Base-by-base conservation (phyloP, 2,329 filamentous ascomycete genomes). In the Mollisia scopiformis region DNA sequence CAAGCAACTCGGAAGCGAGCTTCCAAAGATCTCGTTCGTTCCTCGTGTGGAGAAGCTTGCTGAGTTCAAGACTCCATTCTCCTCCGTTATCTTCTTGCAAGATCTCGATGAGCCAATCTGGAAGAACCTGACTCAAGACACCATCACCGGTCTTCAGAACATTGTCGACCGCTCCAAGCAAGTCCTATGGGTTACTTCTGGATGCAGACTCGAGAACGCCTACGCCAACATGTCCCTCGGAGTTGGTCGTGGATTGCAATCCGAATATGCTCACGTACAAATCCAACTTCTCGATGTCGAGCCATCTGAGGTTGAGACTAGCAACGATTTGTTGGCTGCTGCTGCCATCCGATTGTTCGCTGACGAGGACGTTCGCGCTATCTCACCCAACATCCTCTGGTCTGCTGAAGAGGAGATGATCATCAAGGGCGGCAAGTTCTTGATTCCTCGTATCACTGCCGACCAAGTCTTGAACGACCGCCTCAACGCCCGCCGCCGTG, bases 191-290 rank as follows among this genome's bases (percentile, higher is more conserved):
- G 50, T 62, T 31, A 62, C 59, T 19, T 46, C 50, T 21, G 59
- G 55, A 3, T 49, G 55, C 28, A 46, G 50, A 37, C 43, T 52
- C 21, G 49, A 62, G 51, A 55, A 62, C 21, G 55, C 59, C 13
- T 62, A 58, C 25, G 43, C 49, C 33, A 58, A 56, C 55, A 62
- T 62, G 59, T 58, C 52, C 7, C 55, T 60, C 16, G 58, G 58
- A 52, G 58, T 60, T 30, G 58, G 58, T 21, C 58, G 58, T 25
- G 58, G 58, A 27, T 43, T 60, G 4, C 58, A 60, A 47, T 60
- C 58, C n/a, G 58, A 60, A 23, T 60, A 60, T 25, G 58, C 58
- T 47, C 58, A 60, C 21, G 53, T 60, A 5, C 43, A 53, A 28
- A 56, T 60, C 13, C 58, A 60, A 23, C 58, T 60, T 19, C 28